Evolutionary conservation across 805 yeast species (phyloP).

Genomic region (Barnettozyma salicaria): DNA sequence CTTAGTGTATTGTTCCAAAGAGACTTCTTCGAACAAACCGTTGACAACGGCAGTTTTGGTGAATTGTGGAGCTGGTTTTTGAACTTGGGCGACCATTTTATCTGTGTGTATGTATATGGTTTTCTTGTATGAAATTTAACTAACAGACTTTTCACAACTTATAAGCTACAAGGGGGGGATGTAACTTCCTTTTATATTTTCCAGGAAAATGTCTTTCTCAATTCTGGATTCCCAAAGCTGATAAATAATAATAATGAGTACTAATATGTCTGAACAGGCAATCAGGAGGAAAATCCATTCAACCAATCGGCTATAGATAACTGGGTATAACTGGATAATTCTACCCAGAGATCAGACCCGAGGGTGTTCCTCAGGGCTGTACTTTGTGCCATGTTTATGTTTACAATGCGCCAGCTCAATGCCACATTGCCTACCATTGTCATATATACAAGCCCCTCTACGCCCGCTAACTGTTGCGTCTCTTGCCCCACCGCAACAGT

Average conservation of each 20-base stretch:
- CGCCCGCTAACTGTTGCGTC: too few relatives aligned
- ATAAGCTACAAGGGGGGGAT: constrained; percentile 4
- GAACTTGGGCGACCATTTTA: constrained; percentile 83
- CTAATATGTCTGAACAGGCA: neutral
- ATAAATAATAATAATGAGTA: constrained; percentile 11
- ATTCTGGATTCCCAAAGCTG: constrained; percentile 19
- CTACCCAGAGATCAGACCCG: too few relatives aligned
- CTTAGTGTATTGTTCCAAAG: constrained; percentile 74
- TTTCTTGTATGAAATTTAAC: neutral
- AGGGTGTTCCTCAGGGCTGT: too few relatives aligned
- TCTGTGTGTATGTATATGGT: neutral
- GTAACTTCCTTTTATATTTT: constrained; percentile 11
- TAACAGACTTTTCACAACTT: too few relatives aligned
- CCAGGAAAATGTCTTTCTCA: neutral
- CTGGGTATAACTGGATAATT: too few relatives aligned
- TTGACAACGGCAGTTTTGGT: constrained; percentile 95
- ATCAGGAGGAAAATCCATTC: too few relatives aligned
- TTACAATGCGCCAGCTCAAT: too few relatives aligned
- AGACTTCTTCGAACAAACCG: constrained; percentile 92
- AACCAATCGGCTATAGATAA: too few relatives aligned
- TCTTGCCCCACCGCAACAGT: too few relatives aligned
- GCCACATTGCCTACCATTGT: too few relatives aligned
- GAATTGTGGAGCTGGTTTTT: constrained; percentile 95
- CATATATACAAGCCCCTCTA: too few relatives aligned
- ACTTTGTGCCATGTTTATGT: too few relatives aligned